phyloP scores from a whole-genome alignment of 139 green algal genomes.

The Chlorella ohadii region DNA sequence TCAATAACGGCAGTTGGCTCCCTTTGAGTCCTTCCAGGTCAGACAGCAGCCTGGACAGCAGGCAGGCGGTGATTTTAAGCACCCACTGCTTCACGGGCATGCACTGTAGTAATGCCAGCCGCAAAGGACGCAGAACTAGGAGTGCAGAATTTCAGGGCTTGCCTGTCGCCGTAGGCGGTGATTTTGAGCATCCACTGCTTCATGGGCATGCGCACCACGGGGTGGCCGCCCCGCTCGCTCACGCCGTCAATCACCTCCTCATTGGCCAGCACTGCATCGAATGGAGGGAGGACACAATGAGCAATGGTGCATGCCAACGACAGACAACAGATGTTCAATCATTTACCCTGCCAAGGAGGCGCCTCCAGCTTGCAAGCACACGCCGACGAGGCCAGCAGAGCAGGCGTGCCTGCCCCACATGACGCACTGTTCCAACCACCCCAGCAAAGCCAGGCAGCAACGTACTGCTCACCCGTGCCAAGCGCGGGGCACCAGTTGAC shows the following conservation, averaged over 20 bases:
- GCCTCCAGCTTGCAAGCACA: background rate
- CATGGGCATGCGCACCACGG: constrained; percentile 97
- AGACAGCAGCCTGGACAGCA: no score
- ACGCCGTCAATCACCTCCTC: constrained; percentile 96
- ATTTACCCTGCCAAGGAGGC: background rate
- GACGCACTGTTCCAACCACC: no score
- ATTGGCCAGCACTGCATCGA: constrained; percentile 67
- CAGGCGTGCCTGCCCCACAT: no score
- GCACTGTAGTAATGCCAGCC: no score
- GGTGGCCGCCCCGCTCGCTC: constrained; percentile 91
- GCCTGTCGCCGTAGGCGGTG: constrained; percentile 93
- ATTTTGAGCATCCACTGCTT: constrained; percentile 99
- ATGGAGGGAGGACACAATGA: no score
- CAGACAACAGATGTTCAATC: no score
- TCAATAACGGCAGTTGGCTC: no score
- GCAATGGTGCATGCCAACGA: no score
- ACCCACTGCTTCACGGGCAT: constrained; percentile 99
- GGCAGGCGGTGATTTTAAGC: constrained; percentile 89
- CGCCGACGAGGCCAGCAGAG: background rate
- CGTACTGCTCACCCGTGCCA: constrained; percentile 44
- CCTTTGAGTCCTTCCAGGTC: no score
- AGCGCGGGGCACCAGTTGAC: constrained; percentile 99
- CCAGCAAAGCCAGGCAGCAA: background rate
- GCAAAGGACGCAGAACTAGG: no score
- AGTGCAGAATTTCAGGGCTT: no score